A percentile compares a stretch with the other conserved stretches of the same genome.
phyloP scores from a whole-genome alignment of 2,329 filamentous ascomycete genomes.

The Aspergillus hortae region DNA sequence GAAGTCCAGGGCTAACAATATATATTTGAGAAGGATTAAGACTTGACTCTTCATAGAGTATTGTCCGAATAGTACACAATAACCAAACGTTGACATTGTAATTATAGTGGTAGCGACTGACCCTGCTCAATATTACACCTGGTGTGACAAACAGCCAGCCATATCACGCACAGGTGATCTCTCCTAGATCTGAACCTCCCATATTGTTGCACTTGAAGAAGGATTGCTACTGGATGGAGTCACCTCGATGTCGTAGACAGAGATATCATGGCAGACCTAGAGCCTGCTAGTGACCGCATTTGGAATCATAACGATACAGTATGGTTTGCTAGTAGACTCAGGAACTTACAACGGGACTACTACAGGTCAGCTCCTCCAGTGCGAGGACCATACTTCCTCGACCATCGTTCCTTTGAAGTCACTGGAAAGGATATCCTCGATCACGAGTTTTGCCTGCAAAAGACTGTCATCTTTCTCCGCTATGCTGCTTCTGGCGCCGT shows the following conservation, averaged over 20 bases:
- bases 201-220: conserved; percentile 1
- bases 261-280: background rate
- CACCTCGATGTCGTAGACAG: conserved; percentile 1
- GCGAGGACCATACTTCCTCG: conserved; percentile 1
- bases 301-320: background rate
- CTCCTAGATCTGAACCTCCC: background rate
- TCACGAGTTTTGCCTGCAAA: background rate
- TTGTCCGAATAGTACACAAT: no score
- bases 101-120: no score
- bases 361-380: background rate
- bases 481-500: no score
- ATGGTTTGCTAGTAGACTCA: background rate
- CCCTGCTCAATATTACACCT: no score
- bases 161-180: conserved; percentile 1
- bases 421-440: background rate
- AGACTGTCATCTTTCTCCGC: background rate
- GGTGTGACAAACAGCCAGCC: no score
- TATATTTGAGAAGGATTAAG: no score
- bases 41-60: no score
- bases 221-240: background rate
- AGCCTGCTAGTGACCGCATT: background rate
- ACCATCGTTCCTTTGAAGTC: background rate
- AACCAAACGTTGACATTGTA: no score
- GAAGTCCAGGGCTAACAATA: no score
- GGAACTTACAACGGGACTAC: background rate